phyloP scores from a whole-genome alignment of 768 basidiomycete species.

The Candolleomyces efflorescens region DNA sequence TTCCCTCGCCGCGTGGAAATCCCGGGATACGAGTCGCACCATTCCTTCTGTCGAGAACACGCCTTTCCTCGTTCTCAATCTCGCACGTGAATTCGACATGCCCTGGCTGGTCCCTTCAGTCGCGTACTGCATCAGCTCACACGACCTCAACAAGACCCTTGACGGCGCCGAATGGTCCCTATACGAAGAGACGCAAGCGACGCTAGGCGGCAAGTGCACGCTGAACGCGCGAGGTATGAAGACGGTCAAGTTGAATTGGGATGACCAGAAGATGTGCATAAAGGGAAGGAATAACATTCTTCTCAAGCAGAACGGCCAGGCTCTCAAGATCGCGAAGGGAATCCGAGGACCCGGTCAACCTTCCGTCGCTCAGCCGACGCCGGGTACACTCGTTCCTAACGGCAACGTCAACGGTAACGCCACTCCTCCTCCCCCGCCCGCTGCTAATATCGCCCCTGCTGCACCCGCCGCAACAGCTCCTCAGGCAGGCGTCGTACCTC shows the following conservation, averaged over 20 bases:
- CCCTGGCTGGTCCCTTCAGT: conserved; percentile 31
- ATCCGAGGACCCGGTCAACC: not conserved
- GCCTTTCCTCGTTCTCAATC: conserved; percentile 32
- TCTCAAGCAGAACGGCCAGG: not conserved
- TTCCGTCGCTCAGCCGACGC: too few species aligned
- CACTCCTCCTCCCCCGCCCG: not conserved
- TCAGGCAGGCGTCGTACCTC: too few species aligned
- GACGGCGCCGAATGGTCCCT: conserved; percentile 25
- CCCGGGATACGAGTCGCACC: conserved; percentile 29
- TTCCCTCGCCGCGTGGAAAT: conserved; percentile 28
- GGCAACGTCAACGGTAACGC: not conserved
- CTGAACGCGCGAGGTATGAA: not conserved
- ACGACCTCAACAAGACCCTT: conserved; percentile 32
- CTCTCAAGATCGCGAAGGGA: not conserved
- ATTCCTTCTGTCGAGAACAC: conserved; percentile 35
- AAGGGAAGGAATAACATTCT: conserved; percentile 19
- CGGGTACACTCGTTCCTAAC: not conserved
- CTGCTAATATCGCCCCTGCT: not conserved
- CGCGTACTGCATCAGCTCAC: conserved; percentile 33
- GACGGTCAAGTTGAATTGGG: conserved; percentile 17
- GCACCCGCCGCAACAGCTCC: too few species aligned
- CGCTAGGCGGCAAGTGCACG: too few species aligned
- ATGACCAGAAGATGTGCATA: conserved; percentile 25
- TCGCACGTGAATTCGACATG: conserved; percentile 31
- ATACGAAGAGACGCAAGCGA: not conserved